Base-by-base conservation (phyloP, 768 basidiomycete genomes). In the Boletus pseudo-olivaceus region DNA sequence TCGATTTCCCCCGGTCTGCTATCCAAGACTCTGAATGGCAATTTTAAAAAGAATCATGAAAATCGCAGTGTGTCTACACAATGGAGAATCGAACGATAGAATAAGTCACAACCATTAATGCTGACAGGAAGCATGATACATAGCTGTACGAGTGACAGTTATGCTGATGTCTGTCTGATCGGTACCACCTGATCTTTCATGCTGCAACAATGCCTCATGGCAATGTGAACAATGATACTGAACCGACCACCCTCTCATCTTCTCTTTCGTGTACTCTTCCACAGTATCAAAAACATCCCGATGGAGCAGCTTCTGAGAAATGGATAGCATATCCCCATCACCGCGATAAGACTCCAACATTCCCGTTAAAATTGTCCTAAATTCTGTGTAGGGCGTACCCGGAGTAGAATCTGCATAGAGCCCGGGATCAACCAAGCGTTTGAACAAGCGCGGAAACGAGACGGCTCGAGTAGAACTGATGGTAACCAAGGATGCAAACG, bases 321-420 rank as follows among this genome's bases (percentile, higher is more conserved):
- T 93, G 40, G 78, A 72, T 26, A 98, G 75, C 78, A 95, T 83
- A 60, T 98, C 95, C 27, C 90, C 91, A 59, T 99, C 95, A 4
- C 88, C 84, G 37, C 88, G 84, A 73, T 98, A 98, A 2, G 93
- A 88, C 64, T 96, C 93, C 62, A 98, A 72, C 92, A 98, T 99
- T n/a, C 92, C 89, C 1, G 85, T 87, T 30, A 99, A 76, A 55
- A 99, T 94, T 11, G 83, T 81, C 42, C 93, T 81, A 71, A 98
- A 96, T 71, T 98, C 95, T 20, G 87, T 84, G 71, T 98, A 98
- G 27, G 85, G 82, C 12, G 84, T 82, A 33, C 83, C 79, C 23
- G 78, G 75, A 1, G 83, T 74, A 4, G 82, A 73, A 20, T 73
- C 66, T 14, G 76, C 69, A 29, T 75, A 69, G 2, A 84, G 75